Base-by-base conservation (phyloP, 1,284 basidiomycete species). In the Fomitopsis schrenkii region DNA sequence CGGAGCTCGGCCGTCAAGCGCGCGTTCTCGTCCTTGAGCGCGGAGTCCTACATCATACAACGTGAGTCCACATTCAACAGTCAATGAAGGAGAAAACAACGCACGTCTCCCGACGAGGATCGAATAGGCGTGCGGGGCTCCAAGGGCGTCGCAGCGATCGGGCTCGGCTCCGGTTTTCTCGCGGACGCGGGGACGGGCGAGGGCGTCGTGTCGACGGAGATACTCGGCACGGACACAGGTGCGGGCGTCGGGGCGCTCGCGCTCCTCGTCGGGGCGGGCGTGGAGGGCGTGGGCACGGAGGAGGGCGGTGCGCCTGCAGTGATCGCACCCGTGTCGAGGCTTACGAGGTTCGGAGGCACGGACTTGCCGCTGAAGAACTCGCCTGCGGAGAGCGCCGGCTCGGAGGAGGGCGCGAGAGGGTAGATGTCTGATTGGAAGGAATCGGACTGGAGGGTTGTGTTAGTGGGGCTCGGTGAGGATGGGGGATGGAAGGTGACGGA, bases 361-460 rank as follows among this genome's bases (percentile, higher is more conserved):
- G 80, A 82, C 77, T 95, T 95, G 56, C 95, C 95, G 4, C 80
- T 76, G 75, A 98, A 95, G 79, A 94, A 98, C 67, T 98, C 95
- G 58, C 83, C 79, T 1, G 94, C 91, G 9, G 84, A 82, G 58
- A 97, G 82, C 0, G 93, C 86, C 12, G 95, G 86, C 71, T 95
- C 91, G 53, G 82, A 75, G 9, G 93, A 93, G 0, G 88, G 88
- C 1, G 94, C 97, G 17, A 93, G 91, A 1, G 97, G 96, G 83
- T 88, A 98, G 72, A 99, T 97, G 75, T 97, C 94, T 14, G 93
- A 88, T 76, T 94, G 94, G 88, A 95, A 96, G 4, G 87, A 84
- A 62, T 95, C 93, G 30, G 91, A 82, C 88, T 93, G 70, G 15
- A 4, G 14, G 28, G 0, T 28, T 15, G 9, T 5, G 40, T 59